These are phyloP conservation scores for Aristolochia contorta DNA, from an alignment of 164 flowering plant genomes.

Conservation along the genomic window DNA sequence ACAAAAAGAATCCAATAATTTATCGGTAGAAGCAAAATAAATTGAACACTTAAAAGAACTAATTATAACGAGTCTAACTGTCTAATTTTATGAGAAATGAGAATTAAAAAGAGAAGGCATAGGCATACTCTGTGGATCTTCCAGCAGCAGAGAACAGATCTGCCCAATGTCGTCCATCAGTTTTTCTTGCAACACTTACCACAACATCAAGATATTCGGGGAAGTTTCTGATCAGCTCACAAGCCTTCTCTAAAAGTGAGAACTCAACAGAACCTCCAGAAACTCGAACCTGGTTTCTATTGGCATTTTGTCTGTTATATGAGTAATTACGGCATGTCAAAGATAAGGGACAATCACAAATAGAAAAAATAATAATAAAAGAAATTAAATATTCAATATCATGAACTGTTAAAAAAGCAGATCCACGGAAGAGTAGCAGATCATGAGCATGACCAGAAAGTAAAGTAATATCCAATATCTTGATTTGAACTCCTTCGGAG, in stretches of 20 bases:
- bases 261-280: slow-evolving; percentile 21
- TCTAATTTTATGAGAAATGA: neutral
- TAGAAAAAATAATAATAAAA: too few species aligned
- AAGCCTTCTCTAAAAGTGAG: slow-evolving; percentile 83
- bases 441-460: too few species aligned
- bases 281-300: slow-evolving; percentile 45
- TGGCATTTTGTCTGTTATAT: slow-evolving; percentile 55
- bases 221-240: slow-evolving; percentile 79
- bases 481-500: too few species aligned
- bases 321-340: neutral
- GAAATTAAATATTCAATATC: too few species aligned
- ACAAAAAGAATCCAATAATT: too few species aligned
- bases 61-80: neutral
- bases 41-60: neutral
- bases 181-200: slow-evolving; percentile 97
- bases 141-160: slow-evolving; percentile 94
- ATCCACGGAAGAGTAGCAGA: too few species aligned
- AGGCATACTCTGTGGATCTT: slow-evolving; percentile 93
- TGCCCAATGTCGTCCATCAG: slow-evolving; percentile 99
- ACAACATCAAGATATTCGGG: slow-evolving; percentile 93
- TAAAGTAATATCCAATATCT: too few species aligned
- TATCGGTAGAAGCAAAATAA: too few species aligned
- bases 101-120: neutral
- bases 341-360: too few species aligned
- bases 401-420: too few species aligned